phyloP scores from a whole-genome alignment of 257 asterid genomes.

The Anisodus acutangulus region DNA sequence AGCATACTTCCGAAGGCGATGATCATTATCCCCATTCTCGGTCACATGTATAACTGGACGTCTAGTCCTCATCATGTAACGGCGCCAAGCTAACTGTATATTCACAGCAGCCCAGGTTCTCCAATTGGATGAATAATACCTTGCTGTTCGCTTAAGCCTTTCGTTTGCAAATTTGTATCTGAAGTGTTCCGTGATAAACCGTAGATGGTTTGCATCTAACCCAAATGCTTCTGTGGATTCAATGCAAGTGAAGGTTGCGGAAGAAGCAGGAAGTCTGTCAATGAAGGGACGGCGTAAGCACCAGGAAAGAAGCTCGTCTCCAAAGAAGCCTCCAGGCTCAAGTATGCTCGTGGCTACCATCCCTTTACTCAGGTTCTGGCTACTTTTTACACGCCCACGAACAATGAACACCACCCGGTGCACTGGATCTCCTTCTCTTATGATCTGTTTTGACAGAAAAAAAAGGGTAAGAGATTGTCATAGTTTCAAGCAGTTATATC shows the following conservation, averaged over 20 bases:
- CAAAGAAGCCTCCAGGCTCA: constrained; percentile 81
- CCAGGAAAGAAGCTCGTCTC: constrained; percentile 93
- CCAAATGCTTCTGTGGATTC: constrained; percentile 79
- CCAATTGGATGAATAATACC: constrained; percentile 87
- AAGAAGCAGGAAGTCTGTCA: constrained; percentile 82
- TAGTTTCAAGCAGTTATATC: not conserved
- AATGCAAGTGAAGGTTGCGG: constrained; percentile 78
- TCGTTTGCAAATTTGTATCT: constrained; percentile 82
- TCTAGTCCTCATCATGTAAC: constrained; percentile 58
- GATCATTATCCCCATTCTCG: constrained; percentile 48
- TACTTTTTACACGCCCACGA: constrained; percentile 68
- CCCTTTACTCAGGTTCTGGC: constrained; percentile 80
- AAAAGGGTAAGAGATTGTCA: not conserved
- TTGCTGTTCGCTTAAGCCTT: constrained; percentile 65
- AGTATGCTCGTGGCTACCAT: constrained; percentile 65
- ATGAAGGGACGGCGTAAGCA: constrained; percentile 91
- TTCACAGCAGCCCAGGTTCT: constrained; percentile 96
- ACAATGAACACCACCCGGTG: constrained; percentile 76
- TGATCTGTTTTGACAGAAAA: constrained; percentile 54
- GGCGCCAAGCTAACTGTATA: constrained; percentile 84
- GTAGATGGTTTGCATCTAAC: constrained; percentile 62
- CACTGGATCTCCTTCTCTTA: constrained; percentile 93
- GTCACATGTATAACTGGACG: constrained; percentile 36
- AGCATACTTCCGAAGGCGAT: constrained; percentile 77
- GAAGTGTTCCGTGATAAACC: constrained; percentile 82